phyloP scores from a whole-genome alignment of 2,329 filamentous ascomycete species.

The Alternaria tenuissima region DNA sequence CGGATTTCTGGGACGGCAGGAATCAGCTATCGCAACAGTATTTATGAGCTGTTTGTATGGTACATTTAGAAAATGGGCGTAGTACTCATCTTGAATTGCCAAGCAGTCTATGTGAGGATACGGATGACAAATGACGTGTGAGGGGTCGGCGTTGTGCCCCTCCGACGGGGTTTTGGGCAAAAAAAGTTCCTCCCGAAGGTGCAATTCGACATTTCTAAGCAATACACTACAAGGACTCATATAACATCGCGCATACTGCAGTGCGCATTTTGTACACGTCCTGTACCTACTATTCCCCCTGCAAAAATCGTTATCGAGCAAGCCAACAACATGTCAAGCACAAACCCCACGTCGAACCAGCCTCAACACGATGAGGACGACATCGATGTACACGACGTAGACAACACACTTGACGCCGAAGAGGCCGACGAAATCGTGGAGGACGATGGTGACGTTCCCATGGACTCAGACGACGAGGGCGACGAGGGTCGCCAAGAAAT shows the following conservation, averaged over 20 bases:
- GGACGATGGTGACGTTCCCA: conserved; percentile 73
- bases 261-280: background rate
- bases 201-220: conserved; percentile 47
- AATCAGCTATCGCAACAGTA: no score
- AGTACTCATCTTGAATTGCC: no score
- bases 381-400: conserved; percentile 65
- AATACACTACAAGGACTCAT: conserved; percentile 18
- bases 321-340: conserved; percentile 32
- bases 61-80: no score
- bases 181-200: conserved; percentile 44
- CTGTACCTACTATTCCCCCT: background rate
- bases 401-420: conserved; percentile 76
- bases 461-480: conserved; percentile 77
- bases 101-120: no score
- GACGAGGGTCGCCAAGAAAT: conserved; percentile 62
- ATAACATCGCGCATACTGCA: conserved; percentile 17
- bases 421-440: conserved; percentile 80
- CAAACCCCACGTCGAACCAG: conserved; percentile 28
- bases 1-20: no score
- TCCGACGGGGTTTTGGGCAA: conserved; percentile 28
- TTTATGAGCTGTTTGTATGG: no score
- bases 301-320: background rate
- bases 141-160: conserved; percentile 33
- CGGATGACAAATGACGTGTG: conserved; percentile 41
- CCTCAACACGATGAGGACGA: conserved; percentile 44